Conservation (phyloP, 495 filamentous ascomycete species). For the Neurospora sp. region DNA sequence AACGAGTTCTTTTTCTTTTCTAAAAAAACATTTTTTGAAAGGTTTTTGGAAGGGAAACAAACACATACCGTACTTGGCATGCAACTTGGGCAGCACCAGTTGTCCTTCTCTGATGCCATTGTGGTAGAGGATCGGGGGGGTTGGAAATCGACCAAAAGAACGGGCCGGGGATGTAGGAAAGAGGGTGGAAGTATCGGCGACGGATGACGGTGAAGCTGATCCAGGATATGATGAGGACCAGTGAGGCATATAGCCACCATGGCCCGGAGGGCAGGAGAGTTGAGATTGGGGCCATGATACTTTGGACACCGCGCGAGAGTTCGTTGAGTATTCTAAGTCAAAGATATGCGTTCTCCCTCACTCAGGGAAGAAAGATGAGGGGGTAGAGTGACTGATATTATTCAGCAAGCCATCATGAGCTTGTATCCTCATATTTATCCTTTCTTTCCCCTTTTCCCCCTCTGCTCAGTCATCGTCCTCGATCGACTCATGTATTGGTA, state of each 20-base stretch:
- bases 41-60: too few species aligned
- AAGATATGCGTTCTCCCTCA: not conserved
- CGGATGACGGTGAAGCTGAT: slow-evolving; percentile 2
- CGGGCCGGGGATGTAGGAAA: slow-evolving; percentile 12
- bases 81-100: slow-evolving; percentile 1
- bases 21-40: too few species aligned
- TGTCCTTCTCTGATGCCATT: slow-evolving; percentile 7
- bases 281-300: not conserved
- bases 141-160: slow-evolving; percentile 9
- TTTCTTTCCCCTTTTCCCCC: not conserved
- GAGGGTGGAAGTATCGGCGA: slow-evolving; percentile 24
- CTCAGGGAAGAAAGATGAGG: not conserved
- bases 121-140: slow-evolving; percentile 7
- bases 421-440: not conserved
- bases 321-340: not conserved
- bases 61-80: slow-evolving; percentile 6
- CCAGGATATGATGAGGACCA: not conserved
- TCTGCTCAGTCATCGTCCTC: not conserved
- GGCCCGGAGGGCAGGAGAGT: not conserved
- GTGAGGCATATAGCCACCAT: not conserved
- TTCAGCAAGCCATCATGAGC: not conserved
- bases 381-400: not conserved
- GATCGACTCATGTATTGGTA: too few species aligned
- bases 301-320: not conserved
- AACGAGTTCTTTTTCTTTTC: too few species aligned